phyloP scores from a whole-genome alignment of 768 basidiomycete species.

The Atractiella rhizophila region DNA sequence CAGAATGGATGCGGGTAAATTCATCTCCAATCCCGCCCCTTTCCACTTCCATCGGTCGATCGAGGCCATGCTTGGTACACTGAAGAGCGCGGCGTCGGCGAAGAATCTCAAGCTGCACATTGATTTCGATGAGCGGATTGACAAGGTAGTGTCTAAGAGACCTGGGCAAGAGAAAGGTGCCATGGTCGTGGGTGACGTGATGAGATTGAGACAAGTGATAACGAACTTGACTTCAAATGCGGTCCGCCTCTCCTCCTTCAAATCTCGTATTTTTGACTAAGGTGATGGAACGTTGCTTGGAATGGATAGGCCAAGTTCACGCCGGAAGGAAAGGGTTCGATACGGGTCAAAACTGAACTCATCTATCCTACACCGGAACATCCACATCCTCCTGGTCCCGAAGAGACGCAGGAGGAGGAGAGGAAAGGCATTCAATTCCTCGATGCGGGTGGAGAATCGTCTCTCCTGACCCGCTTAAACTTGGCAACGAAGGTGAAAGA shows the following conservation, averaged over 20 bases:
- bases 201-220: constrained; percentile 19
- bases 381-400: not conserved
- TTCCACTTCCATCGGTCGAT: constrained; percentile 27
- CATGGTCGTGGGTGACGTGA: constrained; percentile 21
- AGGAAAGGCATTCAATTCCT: not conserved
- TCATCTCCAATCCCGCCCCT: constrained; percentile 28
- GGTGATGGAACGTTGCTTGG: too few species aligned
- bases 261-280: too few species aligned
- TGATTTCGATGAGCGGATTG: constrained; percentile 18
- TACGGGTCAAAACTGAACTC: constrained; percentile 16
- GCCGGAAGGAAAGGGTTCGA: constrained; percentile 14
- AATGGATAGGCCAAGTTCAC: constrained; percentile 16
- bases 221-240: constrained; percentile 19
- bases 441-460: not conserved
- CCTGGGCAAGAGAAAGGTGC: constrained; percentile 16
- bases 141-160: constrained; percentile 16
- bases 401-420: not conserved
- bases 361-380: constrained; percentile 13
- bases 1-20: constrained; percentile 49
- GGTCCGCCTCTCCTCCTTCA: not conserved
- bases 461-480: too few species aligned
- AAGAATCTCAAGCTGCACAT: constrained; percentile 17
- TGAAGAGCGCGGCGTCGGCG: constrained; percentile 15
- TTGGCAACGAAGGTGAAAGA: too few species aligned
- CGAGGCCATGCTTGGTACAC: constrained; percentile 23